These are phyloP conservation scores for Parsonsia alboflavescens DNA, from an alignment of 257 asterid species.

Conservation along the genomic window DNA sequence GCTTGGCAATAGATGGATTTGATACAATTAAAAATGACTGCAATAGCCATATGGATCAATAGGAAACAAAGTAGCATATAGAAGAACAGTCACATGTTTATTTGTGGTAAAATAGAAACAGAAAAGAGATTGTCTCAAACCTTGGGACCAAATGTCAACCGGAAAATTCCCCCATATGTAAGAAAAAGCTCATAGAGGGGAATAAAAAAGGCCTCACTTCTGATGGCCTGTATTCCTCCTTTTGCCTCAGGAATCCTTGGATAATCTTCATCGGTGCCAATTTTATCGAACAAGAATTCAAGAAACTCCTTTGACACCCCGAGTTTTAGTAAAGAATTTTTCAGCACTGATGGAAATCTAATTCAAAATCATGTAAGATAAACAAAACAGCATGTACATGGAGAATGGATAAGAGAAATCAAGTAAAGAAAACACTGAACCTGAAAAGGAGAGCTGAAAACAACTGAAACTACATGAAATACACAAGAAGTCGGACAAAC, in stretches of 20 bases:
- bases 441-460: not conserved
- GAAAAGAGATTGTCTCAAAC: constrained; percentile 30
- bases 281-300: constrained; percentile 44
- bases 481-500: not conserved
- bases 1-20: constrained; percentile 86
- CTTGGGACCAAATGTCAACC: constrained; percentile 95
- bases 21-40: constrained; percentile 94
- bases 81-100: not conserved
- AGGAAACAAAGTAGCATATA: constrained; percentile 6
- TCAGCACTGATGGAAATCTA: constrained; percentile 63
- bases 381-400: constrained; percentile 9
- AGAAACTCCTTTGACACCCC: constrained; percentile 66
- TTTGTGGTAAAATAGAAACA: not conserved
- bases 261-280: constrained; percentile 38
- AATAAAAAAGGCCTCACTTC: constrained; percentile 73
- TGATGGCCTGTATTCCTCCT: constrained; percentile 61
- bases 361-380: constrained; percentile 12
- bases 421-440: not conserved
- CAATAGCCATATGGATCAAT: constrained; percentile 29
- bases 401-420: not conserved
- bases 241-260: constrained; percentile 79
- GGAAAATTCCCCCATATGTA: constrained; percentile 81
- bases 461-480: not conserved
- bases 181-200: constrained; percentile 84
- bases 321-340: constrained; percentile 47